Evolutionary conservation across 805 yeast genomes (phyloP).

Genomic region (Kregervanrija delftensis): DNA sequence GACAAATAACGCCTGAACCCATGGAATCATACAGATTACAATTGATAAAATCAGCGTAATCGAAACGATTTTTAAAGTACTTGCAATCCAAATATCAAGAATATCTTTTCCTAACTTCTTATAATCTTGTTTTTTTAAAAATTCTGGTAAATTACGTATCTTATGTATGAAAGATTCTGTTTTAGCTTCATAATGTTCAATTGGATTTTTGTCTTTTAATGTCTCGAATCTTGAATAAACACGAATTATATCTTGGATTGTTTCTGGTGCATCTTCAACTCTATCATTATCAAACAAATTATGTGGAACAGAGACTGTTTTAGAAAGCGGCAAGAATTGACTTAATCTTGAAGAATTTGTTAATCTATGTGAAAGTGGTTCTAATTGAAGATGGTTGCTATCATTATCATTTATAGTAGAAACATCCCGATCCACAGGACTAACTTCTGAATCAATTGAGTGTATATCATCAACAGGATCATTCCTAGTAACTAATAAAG

Average conservation of each 20-base stretch:
- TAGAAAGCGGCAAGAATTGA: constrained; percentile 1
- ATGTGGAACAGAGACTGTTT: constrained; percentile 9
- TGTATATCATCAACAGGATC: too few species aligned
- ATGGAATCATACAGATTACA: constrained; percentile 76
- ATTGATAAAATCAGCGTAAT: constrained; percentile 60
- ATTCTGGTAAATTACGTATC: neutral
- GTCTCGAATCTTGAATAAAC: constrained; percentile 45
- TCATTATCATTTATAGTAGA: too few species aligned
- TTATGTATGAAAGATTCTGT: neutral
- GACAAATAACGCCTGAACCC: constrained; percentile 68
- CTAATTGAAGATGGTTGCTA: too few species aligned
- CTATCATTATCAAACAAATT: constrained; percentile 19
- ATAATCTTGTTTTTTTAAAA: constrained; percentile 7
- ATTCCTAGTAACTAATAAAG: too few species aligned
- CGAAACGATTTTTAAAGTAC: constrained; percentile 66
- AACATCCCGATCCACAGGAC: too few species aligned
- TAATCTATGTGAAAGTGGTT: too few species aligned
- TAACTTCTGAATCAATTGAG: too few species aligned
- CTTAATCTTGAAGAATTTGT: neutral
- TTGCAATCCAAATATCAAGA: constrained; percentile 25
- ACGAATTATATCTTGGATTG: constrained; percentile 38
- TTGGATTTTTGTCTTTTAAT: neutral
- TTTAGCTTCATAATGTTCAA: neutral
- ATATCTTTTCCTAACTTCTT: constrained; percentile 3
- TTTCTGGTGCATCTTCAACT: constrained; percentile 24